These are phyloP conservation scores for Trichoderma koningii DNA, from an alignment of 2,329 filamentous ascomycete species.

Conservation along the genomic window DNA sequence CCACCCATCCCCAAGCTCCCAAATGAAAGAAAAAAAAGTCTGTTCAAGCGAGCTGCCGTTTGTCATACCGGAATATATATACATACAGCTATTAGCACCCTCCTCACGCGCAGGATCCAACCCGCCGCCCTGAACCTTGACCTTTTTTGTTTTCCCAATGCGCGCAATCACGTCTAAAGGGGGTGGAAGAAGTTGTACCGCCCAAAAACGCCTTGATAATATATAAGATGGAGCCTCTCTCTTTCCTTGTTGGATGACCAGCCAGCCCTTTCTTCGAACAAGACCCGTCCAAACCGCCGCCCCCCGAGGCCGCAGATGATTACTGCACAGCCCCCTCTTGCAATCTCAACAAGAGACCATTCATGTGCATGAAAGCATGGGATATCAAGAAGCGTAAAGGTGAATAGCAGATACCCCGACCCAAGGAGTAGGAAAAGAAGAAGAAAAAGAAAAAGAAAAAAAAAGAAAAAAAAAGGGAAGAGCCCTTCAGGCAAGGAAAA, in stretches of 20 bases:
- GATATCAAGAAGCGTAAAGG: slow-evolving; percentile 11
- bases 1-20: slow-evolving; percentile 13
- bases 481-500: not conserved
- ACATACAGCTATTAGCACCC: slow-evolving; percentile 19
- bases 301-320: too few species aligned
- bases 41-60: not conserved
- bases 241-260: too few species aligned
- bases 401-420: slow-evolving; percentile 8
- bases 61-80: not conserved
- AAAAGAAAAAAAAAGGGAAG: not conserved
- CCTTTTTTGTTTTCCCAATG: not conserved
- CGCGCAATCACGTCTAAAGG: slow-evolving; percentile 11
- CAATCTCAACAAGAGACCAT: not conserved
- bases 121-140: not conserved
- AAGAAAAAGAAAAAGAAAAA: not conserved
- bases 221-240: slow-evolving; percentile 5
- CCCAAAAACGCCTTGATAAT: slow-evolving; percentile 23
- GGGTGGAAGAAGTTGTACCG: not conserved
- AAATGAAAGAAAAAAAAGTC: not conserved
- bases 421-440: not conserved
- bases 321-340: too few species aligned
- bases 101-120: not conserved
- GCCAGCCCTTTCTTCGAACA: too few species aligned
- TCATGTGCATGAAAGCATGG: slow-evolving; percentile 11
- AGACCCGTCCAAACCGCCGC: too few species aligned